These are phyloP conservation scores for Rostrohypoxylon terebratum DNA, from an alignment of 495 filamentous ascomycete species.

Conservation along the genomic window DNA sequence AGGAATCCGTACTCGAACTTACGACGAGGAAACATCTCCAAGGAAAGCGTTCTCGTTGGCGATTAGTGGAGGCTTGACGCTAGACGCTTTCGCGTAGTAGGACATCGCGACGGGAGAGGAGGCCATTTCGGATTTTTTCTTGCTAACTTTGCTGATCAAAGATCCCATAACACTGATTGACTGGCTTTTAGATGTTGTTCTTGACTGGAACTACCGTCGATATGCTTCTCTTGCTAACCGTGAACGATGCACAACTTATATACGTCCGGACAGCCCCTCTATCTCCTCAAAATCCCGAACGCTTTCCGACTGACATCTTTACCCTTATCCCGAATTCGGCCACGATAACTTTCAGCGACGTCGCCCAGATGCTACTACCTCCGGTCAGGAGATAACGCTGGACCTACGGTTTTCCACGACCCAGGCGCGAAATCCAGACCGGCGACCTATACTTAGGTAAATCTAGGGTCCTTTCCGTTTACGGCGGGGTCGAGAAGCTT, in stretches of 20 bases:
- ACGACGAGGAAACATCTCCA: slow-evolving; percentile 73
- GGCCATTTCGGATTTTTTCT: slow-evolving; percentile 45
- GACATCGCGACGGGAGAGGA: slow-evolving; percentile 53
- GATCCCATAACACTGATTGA: slow-evolving; percentile 47
- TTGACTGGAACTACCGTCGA: background rate
- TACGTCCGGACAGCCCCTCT: background rate
- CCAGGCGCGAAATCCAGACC: slow-evolving; percentile 22
- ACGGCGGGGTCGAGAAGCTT: slow-evolving; percentile 29
- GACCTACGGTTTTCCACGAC: slow-evolving; percentile 21
- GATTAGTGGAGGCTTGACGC: slow-evolving; percentile 75
- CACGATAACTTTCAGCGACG: slow-evolving; percentile 22
- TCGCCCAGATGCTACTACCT: slow-evolving; percentile 19
- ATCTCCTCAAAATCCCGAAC: slow-evolving; percentile 5
- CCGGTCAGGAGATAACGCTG: slow-evolving; percentile 47
- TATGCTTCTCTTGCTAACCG: background rate
- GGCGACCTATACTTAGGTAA: slow-evolving; percentile 11
- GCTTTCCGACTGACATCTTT: background rate
- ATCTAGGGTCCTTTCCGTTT: slow-evolving; percentile 34
- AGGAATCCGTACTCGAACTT: slow-evolving; percentile 15
- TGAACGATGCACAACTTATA: slow-evolving; percentile 12
- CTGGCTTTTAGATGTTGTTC: background rate
- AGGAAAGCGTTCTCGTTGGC: slow-evolving; percentile 81
- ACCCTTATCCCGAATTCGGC: slow-evolving; percentile 42
- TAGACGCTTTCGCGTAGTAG: slow-evolving; percentile 71
- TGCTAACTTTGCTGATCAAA: slow-evolving; percentile 57